These are phyloP conservation scores for Sporisorium exsertum DNA, from an alignment of 1,284 basidiomycete genomes.

Conservation along the genomic window DNA sequence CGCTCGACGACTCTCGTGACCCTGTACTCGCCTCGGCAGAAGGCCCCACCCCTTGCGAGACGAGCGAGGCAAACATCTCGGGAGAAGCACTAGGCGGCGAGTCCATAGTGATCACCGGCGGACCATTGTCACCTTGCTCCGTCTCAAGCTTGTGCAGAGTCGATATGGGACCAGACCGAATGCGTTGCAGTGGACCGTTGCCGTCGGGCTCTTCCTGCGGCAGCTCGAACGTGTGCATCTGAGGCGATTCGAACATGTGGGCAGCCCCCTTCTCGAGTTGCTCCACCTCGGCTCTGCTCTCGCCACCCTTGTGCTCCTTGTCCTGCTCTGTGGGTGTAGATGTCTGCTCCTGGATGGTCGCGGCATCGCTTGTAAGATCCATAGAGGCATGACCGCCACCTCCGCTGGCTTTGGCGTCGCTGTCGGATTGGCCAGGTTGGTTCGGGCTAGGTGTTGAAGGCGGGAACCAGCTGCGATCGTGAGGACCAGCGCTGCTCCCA, in stretches of 20 bases:
- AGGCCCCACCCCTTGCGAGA: slow-evolving; percentile 2
- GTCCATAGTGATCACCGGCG: slow-evolving; percentile 27
- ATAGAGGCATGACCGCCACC: not conserved
- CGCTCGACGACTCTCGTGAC: slow-evolving; percentile 4
- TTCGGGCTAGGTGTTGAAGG: slow-evolving; percentile 11
- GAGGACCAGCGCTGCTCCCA: slow-evolving; percentile 18
- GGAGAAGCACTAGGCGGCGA: slow-evolving; percentile 24
- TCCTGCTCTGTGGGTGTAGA: slow-evolving; percentile 5
- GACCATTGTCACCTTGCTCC: not conserved
- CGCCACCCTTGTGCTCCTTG: not conserved
- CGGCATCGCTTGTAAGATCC: slow-evolving; percentile 3
- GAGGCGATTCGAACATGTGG: slow-evolving; percentile 34
- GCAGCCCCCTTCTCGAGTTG: slow-evolving; percentile 23
- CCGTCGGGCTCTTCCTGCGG: slow-evolving; percentile 22
- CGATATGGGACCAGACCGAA: slow-evolving; percentile 28
- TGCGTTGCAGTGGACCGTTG: slow-evolving; percentile 38
- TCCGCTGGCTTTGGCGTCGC: slow-evolving; percentile 1
- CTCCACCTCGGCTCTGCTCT: slow-evolving; percentile 1
- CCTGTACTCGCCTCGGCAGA: not conserved
- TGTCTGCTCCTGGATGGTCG: slow-evolving; percentile 34
- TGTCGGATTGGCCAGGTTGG: slow-evolving; percentile 8
- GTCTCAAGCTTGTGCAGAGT: slow-evolving; percentile 22
- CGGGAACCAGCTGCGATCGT: slow-evolving; percentile 42
- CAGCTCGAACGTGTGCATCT: slow-evolving; percentile 44
- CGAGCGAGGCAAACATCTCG: slow-evolving; percentile 25